Evolutionary conservation across 768 basidiomycete species (phyloP).

Genomic region (Cystobasidium onofrii): DNA sequence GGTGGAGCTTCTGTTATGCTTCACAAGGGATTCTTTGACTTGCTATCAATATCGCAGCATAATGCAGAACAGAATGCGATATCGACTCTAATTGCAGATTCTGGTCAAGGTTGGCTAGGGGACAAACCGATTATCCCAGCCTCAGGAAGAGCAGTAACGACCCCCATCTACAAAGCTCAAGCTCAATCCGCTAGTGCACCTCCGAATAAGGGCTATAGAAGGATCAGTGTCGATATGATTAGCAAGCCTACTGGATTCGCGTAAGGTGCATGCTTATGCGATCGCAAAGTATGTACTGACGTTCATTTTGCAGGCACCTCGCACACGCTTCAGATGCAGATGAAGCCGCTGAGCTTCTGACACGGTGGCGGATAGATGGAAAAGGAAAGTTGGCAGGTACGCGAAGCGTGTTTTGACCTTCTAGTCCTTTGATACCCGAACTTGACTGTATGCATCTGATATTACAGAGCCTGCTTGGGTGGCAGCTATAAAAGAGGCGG

Average conservation of each 20-base stretch:
- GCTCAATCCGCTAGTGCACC: slow-evolving; percentile 34
- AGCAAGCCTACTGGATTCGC: slow-evolving; percentile 72
- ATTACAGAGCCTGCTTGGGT: slow-evolving; percentile 76
- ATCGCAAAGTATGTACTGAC: neutral
- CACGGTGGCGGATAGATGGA: slow-evolving; percentile 80
- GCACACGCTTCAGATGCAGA: slow-evolving; percentile 85
- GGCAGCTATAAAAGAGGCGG: slow-evolving; percentile 70
- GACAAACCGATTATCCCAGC: slow-evolving; percentile 51
- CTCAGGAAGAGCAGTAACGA: slow-evolving; percentile 47
- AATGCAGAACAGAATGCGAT: neutral
- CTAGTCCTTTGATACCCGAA: too few relatives aligned
- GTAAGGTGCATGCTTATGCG: slow-evolving; percentile 51
- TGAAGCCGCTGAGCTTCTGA: slow-evolving; percentile 75
- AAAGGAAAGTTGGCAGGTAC: slow-evolving; percentile 83
- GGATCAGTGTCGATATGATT: slow-evolving; percentile 82
- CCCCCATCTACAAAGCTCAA: slow-evolving; percentile 38
- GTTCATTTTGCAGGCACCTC: slow-evolving; percentile 56
- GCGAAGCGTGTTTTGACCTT: slow-evolving; percentile 46
- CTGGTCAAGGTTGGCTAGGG: slow-evolving; percentile 54
- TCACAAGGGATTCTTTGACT: slow-evolving; percentile 85
- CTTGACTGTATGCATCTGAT: too few relatives aligned
- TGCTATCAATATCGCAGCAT: slow-evolving; percentile 47
- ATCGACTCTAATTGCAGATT: neutral
- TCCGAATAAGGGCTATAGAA: slow-evolving; percentile 50
- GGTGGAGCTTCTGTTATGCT: slow-evolving; percentile 48